phyloP scores from a whole-genome alignment of 2,329 filamentous ascomycete species.

The Ophiostoma australiae region DNA sequence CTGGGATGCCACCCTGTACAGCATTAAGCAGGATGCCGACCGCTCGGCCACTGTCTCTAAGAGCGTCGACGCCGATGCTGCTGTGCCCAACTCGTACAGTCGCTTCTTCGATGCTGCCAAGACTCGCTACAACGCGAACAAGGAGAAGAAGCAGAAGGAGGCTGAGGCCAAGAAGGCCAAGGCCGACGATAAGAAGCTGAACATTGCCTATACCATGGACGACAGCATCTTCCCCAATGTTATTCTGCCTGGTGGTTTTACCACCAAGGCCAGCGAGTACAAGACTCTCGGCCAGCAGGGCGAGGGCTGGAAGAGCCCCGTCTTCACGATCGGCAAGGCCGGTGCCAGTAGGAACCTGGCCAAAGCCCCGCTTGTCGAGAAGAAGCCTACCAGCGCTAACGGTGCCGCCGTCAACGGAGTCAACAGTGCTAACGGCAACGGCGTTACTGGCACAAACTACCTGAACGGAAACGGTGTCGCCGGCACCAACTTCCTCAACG shows the following conservation, averaged over 20 bases:
- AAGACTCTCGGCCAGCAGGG: slow-evolving; percentile 81
- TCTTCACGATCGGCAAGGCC: slow-evolving; percentile 82
- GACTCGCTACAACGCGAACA: slow-evolving; percentile 68
- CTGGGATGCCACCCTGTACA: slow-evolving; percentile 66
- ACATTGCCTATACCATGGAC: slow-evolving; percentile 77
- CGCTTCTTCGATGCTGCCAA: slow-evolving; percentile 75
- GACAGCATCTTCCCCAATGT: slow-evolving; percentile 88
- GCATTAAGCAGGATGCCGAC: slow-evolving; percentile 79
- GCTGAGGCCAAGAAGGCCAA: slow-evolving; percentile 17
- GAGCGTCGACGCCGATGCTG: slow-evolving; percentile 66
- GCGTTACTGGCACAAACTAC: slow-evolving; percentile 24
- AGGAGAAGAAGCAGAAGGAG: slow-evolving; percentile 59
- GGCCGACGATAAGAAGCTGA: slow-evolving; percentile 60
- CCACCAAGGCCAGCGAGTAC: slow-evolving; percentile 90
- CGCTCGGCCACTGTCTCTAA: slow-evolving; percentile 50
- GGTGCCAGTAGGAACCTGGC: slow-evolving; percentile 69
- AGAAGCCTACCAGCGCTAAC: slow-evolving; percentile 37
- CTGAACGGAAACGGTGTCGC: not conserved
- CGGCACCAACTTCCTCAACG: not conserved
- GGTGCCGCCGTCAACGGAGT: slow-evolving; percentile 25
- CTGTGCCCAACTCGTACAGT: slow-evolving; percentile 73
- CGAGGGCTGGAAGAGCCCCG: slow-evolving; percentile 87
- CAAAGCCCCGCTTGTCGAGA: slow-evolving; percentile 46
- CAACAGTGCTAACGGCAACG: slow-evolving; percentile 18
- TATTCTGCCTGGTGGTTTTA: slow-evolving; percentile 79